Percentiles rank a stretch among this genome's conserved stretches.
Conservation (phyloP, 495 filamentous ascomycete genomes). For the Rostrohypoxylon terebratum region DNA sequence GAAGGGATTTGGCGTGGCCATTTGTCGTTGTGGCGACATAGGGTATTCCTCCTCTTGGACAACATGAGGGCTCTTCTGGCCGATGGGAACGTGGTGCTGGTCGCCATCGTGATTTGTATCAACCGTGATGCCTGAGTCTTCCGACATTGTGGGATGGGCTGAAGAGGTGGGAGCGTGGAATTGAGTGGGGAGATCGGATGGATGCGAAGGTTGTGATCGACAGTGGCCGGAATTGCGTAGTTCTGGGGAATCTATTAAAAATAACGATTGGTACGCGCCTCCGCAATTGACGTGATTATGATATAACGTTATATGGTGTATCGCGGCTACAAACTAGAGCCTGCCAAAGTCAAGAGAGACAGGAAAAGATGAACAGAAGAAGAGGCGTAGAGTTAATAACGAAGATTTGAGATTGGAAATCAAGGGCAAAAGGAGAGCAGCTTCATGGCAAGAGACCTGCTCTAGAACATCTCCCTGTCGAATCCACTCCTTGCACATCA, state of each 20-base stretch:
- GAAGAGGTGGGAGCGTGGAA: constrained; percentile 7
- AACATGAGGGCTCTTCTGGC: constrained; percentile 32
- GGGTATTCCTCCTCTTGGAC: constrained; percentile 47
- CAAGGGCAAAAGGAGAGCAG: background rate
- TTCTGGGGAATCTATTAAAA: constrained; percentile 16
- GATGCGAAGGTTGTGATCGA: constrained; percentile 27
- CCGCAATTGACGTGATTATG: constrained; percentile 10
- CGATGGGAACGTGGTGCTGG: constrained; percentile 19
- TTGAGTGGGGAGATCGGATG: constrained; percentile 32
- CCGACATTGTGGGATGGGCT: constrained; percentile 44
- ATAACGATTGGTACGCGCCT: constrained; percentile 1
- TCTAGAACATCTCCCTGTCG: constrained; percentile 13
- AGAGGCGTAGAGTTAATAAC: background rate
- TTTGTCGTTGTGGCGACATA: constrained; percentile 46
- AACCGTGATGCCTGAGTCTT: constrained; percentile 41
- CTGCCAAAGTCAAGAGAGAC: constrained; percentile 27
- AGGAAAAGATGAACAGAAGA: constrained; percentile 10
- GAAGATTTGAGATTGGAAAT: constrained; percentile 1
- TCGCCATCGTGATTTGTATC: constrained; percentile 27
- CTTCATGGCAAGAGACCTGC: background rate
- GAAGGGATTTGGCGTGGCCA: constrained; percentile 58
- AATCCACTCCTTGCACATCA: constrained; percentile 18
- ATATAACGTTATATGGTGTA: background rate
- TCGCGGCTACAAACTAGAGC: constrained; percentile 21
- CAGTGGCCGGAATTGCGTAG: constrained; percentile 21